phyloP scores from a whole-genome alignment of 345 rosid species.

The Atalantia buxifolia region DNA sequence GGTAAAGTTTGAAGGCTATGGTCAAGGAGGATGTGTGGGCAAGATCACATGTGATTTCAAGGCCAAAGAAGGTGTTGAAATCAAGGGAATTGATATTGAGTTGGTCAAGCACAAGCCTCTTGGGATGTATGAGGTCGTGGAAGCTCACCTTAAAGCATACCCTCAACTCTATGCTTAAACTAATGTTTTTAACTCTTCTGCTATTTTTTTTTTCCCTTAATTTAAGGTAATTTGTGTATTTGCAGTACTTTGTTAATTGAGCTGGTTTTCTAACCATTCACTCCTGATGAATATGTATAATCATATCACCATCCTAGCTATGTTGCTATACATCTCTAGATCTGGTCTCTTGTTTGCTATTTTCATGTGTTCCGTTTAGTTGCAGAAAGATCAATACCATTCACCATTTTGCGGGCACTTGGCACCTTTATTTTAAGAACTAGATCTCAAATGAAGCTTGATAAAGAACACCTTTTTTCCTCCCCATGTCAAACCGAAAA shows the following conservation, averaged over 20 bases:
- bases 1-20: constrained; percentile 31
- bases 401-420: background rate
- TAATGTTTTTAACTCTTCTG: background rate
- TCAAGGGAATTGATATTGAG: constrained; percentile 35
- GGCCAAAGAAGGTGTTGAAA: constrained; percentile 25
- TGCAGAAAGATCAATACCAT: background rate
- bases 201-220: too few species aligned
- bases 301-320: background rate
- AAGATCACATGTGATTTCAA: constrained; percentile 33
- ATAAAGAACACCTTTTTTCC: background rate
- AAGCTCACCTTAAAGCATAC: constrained; percentile 42
- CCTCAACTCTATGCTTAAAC: constrained; percentile 31
- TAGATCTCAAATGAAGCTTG: background rate
- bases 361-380: background rate
- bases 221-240: background rate
- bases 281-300: background rate
- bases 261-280: background rate
- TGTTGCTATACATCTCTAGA: background rate
- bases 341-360: background rate
- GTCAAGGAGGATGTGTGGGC: constrained; percentile 35
- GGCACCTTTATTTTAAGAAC: background rate
- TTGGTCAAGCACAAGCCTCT: constrained; percentile 34
- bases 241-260: too few species aligned
- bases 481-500: background rate
- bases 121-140: constrained; percentile 45